Evolutionary conservation across 202 grass and related monocot species (phyloP).

Genomic region (Zoysia matrella): DNA sequence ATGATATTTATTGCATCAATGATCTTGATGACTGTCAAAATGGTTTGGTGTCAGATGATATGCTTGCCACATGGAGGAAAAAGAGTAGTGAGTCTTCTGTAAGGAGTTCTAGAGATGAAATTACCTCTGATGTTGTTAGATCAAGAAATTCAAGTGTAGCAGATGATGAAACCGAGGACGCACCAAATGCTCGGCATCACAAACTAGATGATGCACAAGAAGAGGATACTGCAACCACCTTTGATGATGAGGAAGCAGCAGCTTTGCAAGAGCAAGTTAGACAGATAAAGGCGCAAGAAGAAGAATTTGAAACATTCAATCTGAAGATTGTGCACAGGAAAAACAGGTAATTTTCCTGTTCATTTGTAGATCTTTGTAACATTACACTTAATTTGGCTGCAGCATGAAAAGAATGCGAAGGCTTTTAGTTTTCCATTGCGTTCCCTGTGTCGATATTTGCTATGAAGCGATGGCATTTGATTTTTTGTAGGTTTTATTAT

Average conservation of each 20-base stretch:
- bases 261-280: slow-evolving; percentile 50
- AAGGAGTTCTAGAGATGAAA: slow-evolving; percentile 76
- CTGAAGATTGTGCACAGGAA: slow-evolving; percentile 59
- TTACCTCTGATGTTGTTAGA: slow-evolving; percentile 78
- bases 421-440: slow-evolving; percentile 2
- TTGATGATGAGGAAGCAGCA: slow-evolving; percentile 95
- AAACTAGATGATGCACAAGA: slow-evolving; percentile 68
- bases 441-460: slow-evolving; percentile 23
- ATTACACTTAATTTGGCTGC: slow-evolving; percentile 12
- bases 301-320: too few species aligned
- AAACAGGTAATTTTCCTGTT: slow-evolving; percentile 65
- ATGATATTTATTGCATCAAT: slow-evolving; percentile 58
- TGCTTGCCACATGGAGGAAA: slow-evolving; percentile 89
- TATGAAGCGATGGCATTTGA: not conserved
- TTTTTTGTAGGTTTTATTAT: slow-evolving; percentile 27
- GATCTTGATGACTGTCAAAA: slow-evolving; percentile 70
- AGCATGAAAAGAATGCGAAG: not conserved
- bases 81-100: slow-evolving; percentile 77
- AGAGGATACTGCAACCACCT: slow-evolving; percentile 71
- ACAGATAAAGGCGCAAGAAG: too few species aligned
- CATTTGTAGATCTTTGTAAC: slow-evolving; percentile 32
- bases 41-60: slow-evolving; percentile 28
- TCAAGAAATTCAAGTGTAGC: slow-evolving; percentile 86
- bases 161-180: slow-evolving; percentile 69
- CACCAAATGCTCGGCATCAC: slow-evolving; percentile 57